Conservation (phyloP, 2,329 filamentous ascomycete species). For the Fusarium piperis region DNA sequence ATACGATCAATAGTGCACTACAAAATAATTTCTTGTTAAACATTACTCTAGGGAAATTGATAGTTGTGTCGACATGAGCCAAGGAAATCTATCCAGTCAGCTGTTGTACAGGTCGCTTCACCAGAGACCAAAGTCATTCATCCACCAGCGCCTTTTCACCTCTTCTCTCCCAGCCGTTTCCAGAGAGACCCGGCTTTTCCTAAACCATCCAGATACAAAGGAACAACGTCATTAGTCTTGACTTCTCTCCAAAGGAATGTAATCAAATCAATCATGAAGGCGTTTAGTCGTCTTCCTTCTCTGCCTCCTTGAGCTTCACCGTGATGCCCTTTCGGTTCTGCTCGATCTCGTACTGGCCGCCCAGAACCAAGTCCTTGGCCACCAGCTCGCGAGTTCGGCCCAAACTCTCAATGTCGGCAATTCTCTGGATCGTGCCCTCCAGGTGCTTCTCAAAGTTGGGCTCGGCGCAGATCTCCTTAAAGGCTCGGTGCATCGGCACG, state of each 20-base stretch:
- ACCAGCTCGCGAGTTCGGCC: constrained; percentile 94
- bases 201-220: background rate
- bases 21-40: background rate
- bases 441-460: constrained; percentile 85
- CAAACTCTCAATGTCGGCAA: constrained; percentile 91
- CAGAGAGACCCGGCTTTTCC: background rate
- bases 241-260: background rate
- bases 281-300: constrained; percentile 46
- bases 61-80: constrained; percentile 30
- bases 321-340: constrained; percentile 52
- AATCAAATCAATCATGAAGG: background rate
- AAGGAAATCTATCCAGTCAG: constrained; percentile 37
- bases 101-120: constrained; percentile 35
- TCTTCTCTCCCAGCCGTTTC: constrained; percentile 4
- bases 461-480: constrained; percentile 81
- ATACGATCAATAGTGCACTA: background rate
- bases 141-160: constrained; percentile 13
- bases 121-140: constrained; percentile 14
- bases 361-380: constrained; percentile 90
- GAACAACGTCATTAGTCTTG: constrained; percentile 8
- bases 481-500: constrained; percentile 95
- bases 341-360: constrained; percentile 79
- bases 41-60: constrained; percentile 21
- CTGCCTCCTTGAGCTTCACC: constrained; percentile 55
- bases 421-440: constrained; percentile 83